Evolutionary conservation across 129 eudicot genomes (phyloP), one percentile per base, ranked within the genome.

Genomic region (Centaurea solstitialis): DNA sequence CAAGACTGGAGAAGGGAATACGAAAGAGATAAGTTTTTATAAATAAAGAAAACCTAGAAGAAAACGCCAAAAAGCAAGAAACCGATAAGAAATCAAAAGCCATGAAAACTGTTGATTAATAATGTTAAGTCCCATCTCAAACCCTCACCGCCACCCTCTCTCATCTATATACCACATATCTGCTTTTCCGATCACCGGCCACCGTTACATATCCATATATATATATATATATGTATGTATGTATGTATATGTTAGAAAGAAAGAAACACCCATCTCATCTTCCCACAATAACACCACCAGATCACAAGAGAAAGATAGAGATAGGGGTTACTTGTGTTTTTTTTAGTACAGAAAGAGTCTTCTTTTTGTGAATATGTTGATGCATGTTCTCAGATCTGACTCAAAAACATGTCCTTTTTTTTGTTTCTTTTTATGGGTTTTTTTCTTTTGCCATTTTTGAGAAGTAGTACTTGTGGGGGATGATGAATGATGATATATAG

Each of bases 121-220:
- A n/a, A n/a, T n/a, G 80, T 66, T 45, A 73, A 66, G 66, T 73
- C 26, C 64, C 72, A 82, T 82, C 78, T 70, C 37, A n/a, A 82
- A 82, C 78, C 73, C 86, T 76, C 69, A 82, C 82, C 82, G 86
- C 82, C 78, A 82, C 74, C 86, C n/a, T n/a, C n/a, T n/a, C n/a
- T n/a, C n/a, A n/a, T n/a, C n/a, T n/a, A n/a, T n/a, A n/a, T n/a
- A n/a, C n/a, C n/a, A n/a, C n/a, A n/a, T n/a, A n/a, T n/a, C n/a
- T n/a, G n/a, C 68, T 68, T 1, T 68, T 68, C 81, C 75, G 70
- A 68, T 76, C 50, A 64, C 37, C 72, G 5, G 24, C 61, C 76
- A 82, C 79, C 84, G 69, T 41, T 61, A 81, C 79, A 35, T 64
- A 28, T 64, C 83, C 5, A 13, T 26, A 1, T 26, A 1, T 26